These are phyloP conservation scores for Calonectria hawksworthii DNA, from an alignment of 2,329 filamentous ascomycete species.

Conservation along the genomic window DNA sequence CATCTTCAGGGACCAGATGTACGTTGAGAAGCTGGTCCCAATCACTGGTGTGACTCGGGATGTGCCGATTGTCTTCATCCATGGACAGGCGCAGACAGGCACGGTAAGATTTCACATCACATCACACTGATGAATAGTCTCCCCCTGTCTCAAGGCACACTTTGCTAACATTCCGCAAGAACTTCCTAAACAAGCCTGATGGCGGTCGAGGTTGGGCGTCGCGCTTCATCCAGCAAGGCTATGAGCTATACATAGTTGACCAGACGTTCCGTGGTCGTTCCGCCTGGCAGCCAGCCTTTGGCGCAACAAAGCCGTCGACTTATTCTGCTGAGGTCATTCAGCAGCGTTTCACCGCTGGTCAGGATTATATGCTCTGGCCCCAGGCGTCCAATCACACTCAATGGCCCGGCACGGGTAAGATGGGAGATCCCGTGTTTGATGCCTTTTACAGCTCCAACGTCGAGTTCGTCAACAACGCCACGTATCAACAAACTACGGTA, in stretches of 20 bases:
- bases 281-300: conserved; percentile 31
- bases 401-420: conserved; percentile 38
- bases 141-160: background rate
- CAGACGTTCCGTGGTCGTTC: conserved; percentile 42
- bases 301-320: conserved; percentile 27
- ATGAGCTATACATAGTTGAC: conserved; percentile 43
- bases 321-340: conserved; percentile 38
- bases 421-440: conserved; percentile 37
- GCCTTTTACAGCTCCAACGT: conserved; percentile 43
- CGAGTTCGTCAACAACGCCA: conserved; percentile 38
- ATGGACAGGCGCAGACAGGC: conserved; percentile 41
- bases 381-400: conserved; percentile 42
- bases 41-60: conserved; percentile 24
- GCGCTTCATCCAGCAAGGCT: conserved; percentile 37
- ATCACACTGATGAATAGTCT: background rate
- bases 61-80: conserved; percentile 40
- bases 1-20: conserved; percentile 43
- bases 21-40: conserved; percentile 39
- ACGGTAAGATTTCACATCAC: conserved; percentile 26
- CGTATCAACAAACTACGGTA: conserved; percentile 33
- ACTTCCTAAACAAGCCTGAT: conserved; percentile 43
- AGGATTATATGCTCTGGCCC: conserved; percentile 38
- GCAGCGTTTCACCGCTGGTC: conserved; percentile 34
- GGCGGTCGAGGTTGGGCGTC: conserved; percentile 42
- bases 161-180: conserved; percentile 23